These are phyloP conservation scores for Sphaerulina musiva DNA, from an alignment of 2,329 filamentous ascomycete species.

Conservation along the genomic window DNA sequence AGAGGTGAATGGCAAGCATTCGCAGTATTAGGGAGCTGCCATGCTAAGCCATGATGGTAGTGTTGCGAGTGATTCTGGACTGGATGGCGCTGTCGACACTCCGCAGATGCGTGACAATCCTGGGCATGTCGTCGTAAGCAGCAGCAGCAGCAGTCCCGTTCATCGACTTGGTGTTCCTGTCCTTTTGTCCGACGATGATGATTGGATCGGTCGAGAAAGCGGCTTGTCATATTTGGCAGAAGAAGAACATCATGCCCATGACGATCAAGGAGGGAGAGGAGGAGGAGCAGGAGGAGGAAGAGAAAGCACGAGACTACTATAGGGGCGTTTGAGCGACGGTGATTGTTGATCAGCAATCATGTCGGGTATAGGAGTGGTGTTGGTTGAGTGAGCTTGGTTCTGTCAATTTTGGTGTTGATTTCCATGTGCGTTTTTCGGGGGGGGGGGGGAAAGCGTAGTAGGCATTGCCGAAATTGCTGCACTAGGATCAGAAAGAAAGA, in stretches of 20 bases:
- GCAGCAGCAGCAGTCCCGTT: neutral
- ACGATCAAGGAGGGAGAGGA: no score
- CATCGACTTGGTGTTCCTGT: neutral
- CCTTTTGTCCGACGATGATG: neutral
- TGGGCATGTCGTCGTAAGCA: neutral
- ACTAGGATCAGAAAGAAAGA: no score
- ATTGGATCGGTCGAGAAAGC: neutral
- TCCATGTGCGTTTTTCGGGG: no score
- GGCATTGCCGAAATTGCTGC: neutral
- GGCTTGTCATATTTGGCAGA: neutral
- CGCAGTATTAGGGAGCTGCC: neutral
- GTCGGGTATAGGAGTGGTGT: neutral
- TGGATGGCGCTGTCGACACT: neutral
- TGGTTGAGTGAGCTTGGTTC: neutral
- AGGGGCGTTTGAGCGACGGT: neutral
- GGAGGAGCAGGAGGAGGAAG: neutral
- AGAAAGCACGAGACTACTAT: constrained; percentile 3
- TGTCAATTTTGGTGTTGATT: no score
- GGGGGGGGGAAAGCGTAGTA: neutral
- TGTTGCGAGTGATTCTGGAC: neutral
- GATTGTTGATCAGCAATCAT: neutral
- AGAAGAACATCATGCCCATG: neutral
- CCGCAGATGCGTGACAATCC: neutral
- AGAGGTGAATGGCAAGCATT: constrained; percentile 12
- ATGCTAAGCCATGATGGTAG: neutral